These are phyloP conservation scores for Coccomyxa sp. DNA, from an alignment of 139 green algal species.

Conservation along the genomic window DNA sequence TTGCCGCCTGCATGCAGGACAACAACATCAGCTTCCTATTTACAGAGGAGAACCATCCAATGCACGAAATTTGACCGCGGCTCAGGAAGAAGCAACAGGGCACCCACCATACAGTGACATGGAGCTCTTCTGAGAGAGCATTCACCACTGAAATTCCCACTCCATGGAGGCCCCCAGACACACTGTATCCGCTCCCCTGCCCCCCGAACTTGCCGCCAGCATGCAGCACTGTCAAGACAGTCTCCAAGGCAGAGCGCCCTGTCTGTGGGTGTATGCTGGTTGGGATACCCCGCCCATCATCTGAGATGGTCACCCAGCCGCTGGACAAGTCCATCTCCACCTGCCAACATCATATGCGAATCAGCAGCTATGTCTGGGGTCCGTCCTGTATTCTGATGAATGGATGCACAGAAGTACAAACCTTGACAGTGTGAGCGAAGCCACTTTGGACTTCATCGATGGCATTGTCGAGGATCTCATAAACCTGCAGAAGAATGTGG, in stretches of 20 bases:
- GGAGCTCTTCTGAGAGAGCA: slow-evolving; percentile 78
- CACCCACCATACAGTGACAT: slow-evolving; percentile 59
- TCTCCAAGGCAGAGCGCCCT: slow-evolving; percentile 77
- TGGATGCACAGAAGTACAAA: slow-evolving; percentile 12
- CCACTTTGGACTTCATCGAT: slow-evolving; percentile 89
- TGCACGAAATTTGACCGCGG: background rate
- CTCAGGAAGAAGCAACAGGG: background rate
- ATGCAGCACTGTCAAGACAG: slow-evolving; percentile 92
- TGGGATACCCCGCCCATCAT: slow-evolving; percentile 93
- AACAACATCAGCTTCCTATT: background rate
- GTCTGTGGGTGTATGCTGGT: slow-evolving; percentile 86
- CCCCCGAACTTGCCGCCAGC: slow-evolving; percentile 98
- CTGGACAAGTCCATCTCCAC: slow-evolving; percentile 62
- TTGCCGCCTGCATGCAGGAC: slow-evolving; percentile 11
- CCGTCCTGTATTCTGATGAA: too few species aligned
- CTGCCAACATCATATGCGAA: background rate
- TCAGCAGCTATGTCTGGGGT: background rate
- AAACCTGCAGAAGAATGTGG: slow-evolving; percentile 52
- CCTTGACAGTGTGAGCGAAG: slow-evolving; percentile 58
- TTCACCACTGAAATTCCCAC: slow-evolving; percentile 96
- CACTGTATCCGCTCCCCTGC: slow-evolving; percentile 68
- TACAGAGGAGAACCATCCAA: background rate
- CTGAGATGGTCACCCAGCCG: slow-evolving; percentile 69
- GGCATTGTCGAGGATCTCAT: slow-evolving; percentile 96
- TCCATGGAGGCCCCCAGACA: slow-evolving; percentile 94